Evolutionary conservation across 2,329 filamentous ascomycete species (phyloP).

Genomic region (Raffaelea albimanens): DNA sequence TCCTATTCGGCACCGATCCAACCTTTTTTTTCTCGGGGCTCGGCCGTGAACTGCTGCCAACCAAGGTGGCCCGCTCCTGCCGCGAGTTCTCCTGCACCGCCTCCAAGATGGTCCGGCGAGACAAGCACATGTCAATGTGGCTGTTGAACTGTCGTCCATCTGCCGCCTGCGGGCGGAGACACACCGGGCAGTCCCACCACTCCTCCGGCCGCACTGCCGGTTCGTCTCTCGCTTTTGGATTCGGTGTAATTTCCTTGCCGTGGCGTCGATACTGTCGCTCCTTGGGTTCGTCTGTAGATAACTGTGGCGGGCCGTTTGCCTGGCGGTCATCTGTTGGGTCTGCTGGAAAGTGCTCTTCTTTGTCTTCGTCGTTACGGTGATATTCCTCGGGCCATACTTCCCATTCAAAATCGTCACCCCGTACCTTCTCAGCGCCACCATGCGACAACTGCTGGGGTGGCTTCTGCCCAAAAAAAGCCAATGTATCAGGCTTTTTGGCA

Average conservation of each 20-base stretch:
- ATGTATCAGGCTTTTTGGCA: constrained; percentile 69
- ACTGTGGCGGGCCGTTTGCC: too few species aligned
- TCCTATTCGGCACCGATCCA: constrained; percentile 24
- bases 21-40: constrained; percentile 28
- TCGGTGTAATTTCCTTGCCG: constrained; percentile 40
- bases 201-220: constrained; percentile 29
- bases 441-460: constrained; percentile 14
- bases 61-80: constrained; percentile 18
- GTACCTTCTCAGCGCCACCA: constrained; percentile 6
- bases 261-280: too few species aligned
- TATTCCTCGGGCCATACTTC: constrained; percentile 58
- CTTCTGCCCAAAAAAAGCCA: constrained; percentile 67
- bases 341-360: constrained; percentile 18
- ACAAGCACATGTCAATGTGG: constrained; percentile 88
- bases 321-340: not conserved
- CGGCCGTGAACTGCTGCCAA: constrained; percentile 9
- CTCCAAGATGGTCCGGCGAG: constrained; percentile 75
- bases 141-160: constrained; percentile 75
- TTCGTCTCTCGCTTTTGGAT: constrained; percentile 21
- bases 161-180: constrained; percentile 62
- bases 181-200: constrained; percentile 84
- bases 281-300: too few species aligned
- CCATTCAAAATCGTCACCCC: constrained; percentile 40
- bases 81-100: constrained; percentile 48
- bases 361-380: constrained; percentile 13